phyloP scores from a whole-genome alignment of 805 yeast genomes.

The Nakazawaea wyomingensis region DNA sequence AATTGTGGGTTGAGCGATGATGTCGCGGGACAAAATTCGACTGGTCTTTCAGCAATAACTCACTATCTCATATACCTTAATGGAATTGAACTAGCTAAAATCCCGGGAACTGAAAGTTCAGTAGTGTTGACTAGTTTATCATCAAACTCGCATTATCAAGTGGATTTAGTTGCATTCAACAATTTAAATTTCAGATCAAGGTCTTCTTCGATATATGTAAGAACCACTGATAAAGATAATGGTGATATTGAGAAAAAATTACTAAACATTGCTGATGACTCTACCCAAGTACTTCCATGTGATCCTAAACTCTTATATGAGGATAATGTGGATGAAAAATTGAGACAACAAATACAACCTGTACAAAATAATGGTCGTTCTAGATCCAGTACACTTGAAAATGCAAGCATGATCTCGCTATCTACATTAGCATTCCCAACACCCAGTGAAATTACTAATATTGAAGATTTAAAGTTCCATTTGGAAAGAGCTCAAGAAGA shows the following conservation, averaged over 20 bases:
- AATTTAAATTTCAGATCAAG: constrained; percentile 34
- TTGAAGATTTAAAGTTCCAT: constrained; percentile 36
- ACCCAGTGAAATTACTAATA: constrained; percentile 27
- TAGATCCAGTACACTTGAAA: constrained; percentile 30
- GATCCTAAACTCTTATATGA: constrained; percentile 16
- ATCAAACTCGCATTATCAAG: constrained; percentile 33
- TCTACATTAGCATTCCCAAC: not conserved
- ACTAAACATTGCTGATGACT: constrained; percentile 13
- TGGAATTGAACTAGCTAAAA: constrained; percentile 29
- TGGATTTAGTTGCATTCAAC: constrained; percentile 39
- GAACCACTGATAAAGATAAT: constrained; percentile 27
- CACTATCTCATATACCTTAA: constrained; percentile 34
- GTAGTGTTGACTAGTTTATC: constrained; percentile 28
- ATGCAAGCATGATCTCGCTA: constrained; percentile 17
- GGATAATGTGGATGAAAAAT: constrained; percentile 23
- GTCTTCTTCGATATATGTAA: constrained; percentile 34
- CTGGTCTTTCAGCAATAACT: constrained; percentile 25
- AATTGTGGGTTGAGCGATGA: no score
- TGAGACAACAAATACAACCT: constrained; percentile 19
- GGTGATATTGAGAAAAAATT: constrained; percentile 16
- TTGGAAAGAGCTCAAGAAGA: constrained; percentile 39
- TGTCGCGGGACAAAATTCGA: no score
- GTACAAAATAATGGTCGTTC: constrained; percentile 23
- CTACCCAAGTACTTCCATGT: constrained; percentile 5
- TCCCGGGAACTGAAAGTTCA: constrained; percentile 31